Evolutionary conservation across 1,139 yeast species (phyloP), one percentile per base, ranked within the genome.

Genomic region (Pichia norvegensis): DNA sequence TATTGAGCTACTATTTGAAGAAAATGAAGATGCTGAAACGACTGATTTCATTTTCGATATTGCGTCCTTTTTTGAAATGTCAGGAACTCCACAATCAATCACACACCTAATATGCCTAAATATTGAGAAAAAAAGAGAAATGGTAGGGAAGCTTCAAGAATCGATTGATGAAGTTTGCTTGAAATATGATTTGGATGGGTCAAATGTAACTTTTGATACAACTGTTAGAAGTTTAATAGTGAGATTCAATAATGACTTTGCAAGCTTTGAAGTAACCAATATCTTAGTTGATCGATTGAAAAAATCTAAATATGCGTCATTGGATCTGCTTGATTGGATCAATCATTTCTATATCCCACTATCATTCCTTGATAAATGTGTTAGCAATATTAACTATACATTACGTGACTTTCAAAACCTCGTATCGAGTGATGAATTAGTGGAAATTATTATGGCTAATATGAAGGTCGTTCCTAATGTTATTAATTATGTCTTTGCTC

Each of bases 341-440:
- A 20, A 35, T 7, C 51, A 54, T 2, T 50, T 55, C 35, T 58
- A 54, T 29, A 38, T n/a, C 5, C 64, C 64, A 2, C 23, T 61
- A 17, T 38, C 48, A 2, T 37, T n/a, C 6, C 43, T 60, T 9
- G 36, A 55, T 1, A 14, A 27, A 1, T 40, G 27, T 22, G 36
- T 14, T 4, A 22, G 45, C 1, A 21, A 44, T 22, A 21, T 29
- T 4, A 29, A 49, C 6, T 56, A 59, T 16, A 29, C 53, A 0
- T 45, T 60, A n/a, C 22, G 49, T 11, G 59, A 56, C 16, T 55
- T 58, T 46, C 54, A 54, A 11, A 46, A 45, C 4, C 37, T 47
- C 6, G 25, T 52, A 31, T 29, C 51, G 0, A 20, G 50, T 6
- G 41, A 33, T 10, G 64, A 60, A 4, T 53, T 51, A 36, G 41